These are phyloP conservation scores for Tuber borchii DNA, from an alignment of 495 filamentous ascomycete genomes.

Conservation along the genomic window DNA sequence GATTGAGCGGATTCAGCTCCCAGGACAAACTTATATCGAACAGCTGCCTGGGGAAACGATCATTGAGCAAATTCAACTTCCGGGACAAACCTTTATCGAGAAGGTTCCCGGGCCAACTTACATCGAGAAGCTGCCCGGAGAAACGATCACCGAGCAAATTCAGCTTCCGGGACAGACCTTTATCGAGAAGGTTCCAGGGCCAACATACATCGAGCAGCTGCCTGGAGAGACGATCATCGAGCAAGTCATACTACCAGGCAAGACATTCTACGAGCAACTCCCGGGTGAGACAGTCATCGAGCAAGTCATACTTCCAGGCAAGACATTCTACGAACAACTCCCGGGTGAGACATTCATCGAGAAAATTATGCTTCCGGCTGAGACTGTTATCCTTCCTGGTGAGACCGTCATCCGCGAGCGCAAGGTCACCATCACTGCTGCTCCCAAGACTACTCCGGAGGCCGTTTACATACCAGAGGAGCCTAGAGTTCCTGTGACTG, in stretches of 20 bases:
- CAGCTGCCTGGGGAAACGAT: conserved; percentile 29
- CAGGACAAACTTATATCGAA: conserved; percentile 31
- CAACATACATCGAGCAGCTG: conserved; percentile 22
- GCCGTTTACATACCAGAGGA: conserved; percentile 27
- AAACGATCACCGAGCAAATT: conserved; percentile 28
- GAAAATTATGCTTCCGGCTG: conserved; percentile 30
- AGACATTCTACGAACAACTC: conserved; percentile 22
- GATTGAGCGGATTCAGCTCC: conserved; percentile 25
- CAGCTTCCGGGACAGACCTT: conserved; percentile 34
- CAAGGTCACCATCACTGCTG: conserved; percentile 28
- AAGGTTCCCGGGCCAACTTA: conserved; percentile 22
- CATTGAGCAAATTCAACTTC: conserved; percentile 28
- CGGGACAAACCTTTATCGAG: conserved; percentile 35
- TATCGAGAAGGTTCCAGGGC: conserved; percentile 30
- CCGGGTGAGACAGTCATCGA: conserved; percentile 36
- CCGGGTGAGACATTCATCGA: conserved; percentile 36
- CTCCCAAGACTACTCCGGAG: conserved; percentile 23
- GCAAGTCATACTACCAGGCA: conserved; percentile 17
- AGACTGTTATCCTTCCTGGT: conserved; percentile 26
- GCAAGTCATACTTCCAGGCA: conserved; percentile 21
- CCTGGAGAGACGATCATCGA: conserved; percentile 36
- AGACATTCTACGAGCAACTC: conserved; percentile 31
- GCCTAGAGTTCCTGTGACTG: conserved; percentile 22
- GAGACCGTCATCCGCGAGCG: background rate
- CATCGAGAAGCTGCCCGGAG: conserved; percentile 26